Conservation (phyloP, 192 early-diverging fungal genomes). For the Entomortierella parvispora region DNA sequence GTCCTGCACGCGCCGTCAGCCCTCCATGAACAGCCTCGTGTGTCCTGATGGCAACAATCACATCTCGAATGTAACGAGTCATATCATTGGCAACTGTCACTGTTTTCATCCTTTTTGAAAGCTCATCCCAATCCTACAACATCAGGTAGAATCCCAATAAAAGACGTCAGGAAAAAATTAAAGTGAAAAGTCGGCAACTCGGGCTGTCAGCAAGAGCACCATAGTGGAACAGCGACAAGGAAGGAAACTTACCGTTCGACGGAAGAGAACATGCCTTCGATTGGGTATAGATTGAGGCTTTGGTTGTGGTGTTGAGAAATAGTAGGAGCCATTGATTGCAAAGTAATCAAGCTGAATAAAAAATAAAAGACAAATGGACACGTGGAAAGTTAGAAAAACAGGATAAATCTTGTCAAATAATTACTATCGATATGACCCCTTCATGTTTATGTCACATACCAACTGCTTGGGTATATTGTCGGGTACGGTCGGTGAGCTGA, state of each 20-base stretch:
- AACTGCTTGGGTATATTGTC: conserved; percentile 54
- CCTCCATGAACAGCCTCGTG: conserved; percentile 65
- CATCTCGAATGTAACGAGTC: conserved; percentile 65
- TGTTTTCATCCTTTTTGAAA: conserved; percentile 50
- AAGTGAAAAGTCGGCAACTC: not conserved
- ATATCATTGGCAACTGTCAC: conserved; percentile 65
- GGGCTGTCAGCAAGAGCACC: not conserved
- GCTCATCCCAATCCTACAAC: conserved; percentile 63
- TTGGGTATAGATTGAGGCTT: conserved; percentile 23
- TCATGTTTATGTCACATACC: conserved; percentile 18
- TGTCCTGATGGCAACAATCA: conserved; percentile 66
- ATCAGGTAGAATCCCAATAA: no score
- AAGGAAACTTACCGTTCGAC: conserved; percentile 27
- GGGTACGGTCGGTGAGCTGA: conserved; percentile 26
- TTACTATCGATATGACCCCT: not conserved
- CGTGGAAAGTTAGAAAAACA: not conserved
- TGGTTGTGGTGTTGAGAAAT: conserved; percentile 23
- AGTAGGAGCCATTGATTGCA: conserved; percentile 45
- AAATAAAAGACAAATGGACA: not conserved
- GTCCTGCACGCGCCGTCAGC: conserved; percentile 60
- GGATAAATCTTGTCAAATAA: not conserved
- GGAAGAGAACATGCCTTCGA: conserved; percentile 35
- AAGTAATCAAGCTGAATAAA: conserved; percentile 41
- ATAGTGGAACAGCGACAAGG: no score
- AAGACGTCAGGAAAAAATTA: not conserved